Conservation (phyloP, 2,329 filamentous ascomycete species). For the Gyromitra esculenta region DNA sequence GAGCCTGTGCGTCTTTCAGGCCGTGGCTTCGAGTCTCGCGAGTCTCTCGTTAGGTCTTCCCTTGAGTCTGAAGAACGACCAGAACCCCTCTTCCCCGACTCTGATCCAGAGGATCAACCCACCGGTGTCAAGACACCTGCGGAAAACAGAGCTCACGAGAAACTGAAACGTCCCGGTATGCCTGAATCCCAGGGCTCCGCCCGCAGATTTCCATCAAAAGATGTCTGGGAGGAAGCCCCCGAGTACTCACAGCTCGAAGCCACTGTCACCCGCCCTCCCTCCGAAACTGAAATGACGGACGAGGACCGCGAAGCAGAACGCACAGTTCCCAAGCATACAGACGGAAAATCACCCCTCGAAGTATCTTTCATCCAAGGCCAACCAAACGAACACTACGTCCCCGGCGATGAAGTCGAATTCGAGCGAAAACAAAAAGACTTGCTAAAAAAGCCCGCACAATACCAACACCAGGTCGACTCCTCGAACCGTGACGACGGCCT, state of each 20-base stretch:
- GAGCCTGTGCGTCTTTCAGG: constrained; percentile 27
- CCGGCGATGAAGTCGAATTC: constrained; percentile 53
- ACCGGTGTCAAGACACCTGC: constrained; percentile 61
- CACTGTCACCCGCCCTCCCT: constrained; percentile 46
- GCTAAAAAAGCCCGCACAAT: constrained; percentile 43
- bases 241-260: constrained; percentile 59
- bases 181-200: constrained; percentile 58
- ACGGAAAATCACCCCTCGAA: constrained; percentile 9
- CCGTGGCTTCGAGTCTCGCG: constrained; percentile 61
- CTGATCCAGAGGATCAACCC: constrained; percentile 67
- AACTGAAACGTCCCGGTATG: constrained; percentile 46
- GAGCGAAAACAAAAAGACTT: constrained; percentile 48
- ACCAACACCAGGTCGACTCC: constrained; percentile 42
- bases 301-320: constrained; percentile 63
- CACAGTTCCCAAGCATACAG: constrained; percentile 60
- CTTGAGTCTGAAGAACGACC: constrained; percentile 77
- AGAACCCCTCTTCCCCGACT: constrained; percentile 84
- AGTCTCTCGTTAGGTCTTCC: constrained; percentile 61
- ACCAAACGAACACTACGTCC: constrained; percentile 52
- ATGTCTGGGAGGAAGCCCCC: constrained; percentile 97
- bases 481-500: constrained; percentile 49
- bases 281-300: constrained; percentile 62
- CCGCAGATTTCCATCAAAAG: constrained; percentile 88
- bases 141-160: constrained; percentile 60
- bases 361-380: constrained; percentile 51